These are phyloP conservation scores for Chalciporus sp. DNA, from an alignment of 1,284 basidiomycete genomes.

Conservation along the genomic window DNA sequence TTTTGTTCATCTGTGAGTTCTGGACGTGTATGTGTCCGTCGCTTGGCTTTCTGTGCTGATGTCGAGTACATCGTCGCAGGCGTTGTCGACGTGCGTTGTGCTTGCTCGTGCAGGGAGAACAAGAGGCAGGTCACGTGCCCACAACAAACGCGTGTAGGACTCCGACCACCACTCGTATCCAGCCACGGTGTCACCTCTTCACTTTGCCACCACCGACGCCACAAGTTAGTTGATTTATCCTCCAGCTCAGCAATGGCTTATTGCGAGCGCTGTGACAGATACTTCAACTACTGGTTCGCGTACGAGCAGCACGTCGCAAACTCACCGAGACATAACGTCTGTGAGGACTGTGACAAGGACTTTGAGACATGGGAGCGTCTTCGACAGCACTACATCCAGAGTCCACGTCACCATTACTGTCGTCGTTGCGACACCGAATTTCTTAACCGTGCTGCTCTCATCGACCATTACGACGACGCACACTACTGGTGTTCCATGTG, in stretches of 20 bases:
- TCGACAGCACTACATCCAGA: conserved; percentile 32
- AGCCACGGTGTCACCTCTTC: background rate
- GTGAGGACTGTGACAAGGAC: conserved; percentile 21
- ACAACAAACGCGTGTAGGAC: conserved; percentile 31
- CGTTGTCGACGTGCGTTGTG: background rate
- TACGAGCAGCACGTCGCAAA: conserved; percentile 26
- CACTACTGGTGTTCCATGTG: conserved; percentile 49
- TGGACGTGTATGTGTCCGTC: conserved; percentile 70
- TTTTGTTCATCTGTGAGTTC: conserved; percentile 94
- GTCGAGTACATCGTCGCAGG: conserved; percentile 60
- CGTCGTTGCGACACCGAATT: conserved; percentile 45
- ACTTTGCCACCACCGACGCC: background rate
- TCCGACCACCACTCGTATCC: conserved; percentile 19
- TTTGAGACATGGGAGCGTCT: conserved; percentile 22
- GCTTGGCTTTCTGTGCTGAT: conserved; percentile 74
- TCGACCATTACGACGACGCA: conserved; percentile 34
- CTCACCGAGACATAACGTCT: conserved; percentile 26
- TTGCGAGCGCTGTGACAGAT: conserved; percentile 27
- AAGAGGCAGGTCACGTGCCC: conserved; percentile 26
- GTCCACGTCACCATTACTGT: conserved; percentile 39
- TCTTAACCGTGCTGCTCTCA: conserved; percentile 24
- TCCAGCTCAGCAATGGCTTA: conserved; percentile 9
- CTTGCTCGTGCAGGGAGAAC: background rate
- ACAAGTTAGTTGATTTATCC: too few species aligned
- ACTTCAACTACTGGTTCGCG: conserved; percentile 3